Base-by-base conservation (phyloP, 495 filamentous ascomycete species). In the Penicillium riverlandense region DNA sequence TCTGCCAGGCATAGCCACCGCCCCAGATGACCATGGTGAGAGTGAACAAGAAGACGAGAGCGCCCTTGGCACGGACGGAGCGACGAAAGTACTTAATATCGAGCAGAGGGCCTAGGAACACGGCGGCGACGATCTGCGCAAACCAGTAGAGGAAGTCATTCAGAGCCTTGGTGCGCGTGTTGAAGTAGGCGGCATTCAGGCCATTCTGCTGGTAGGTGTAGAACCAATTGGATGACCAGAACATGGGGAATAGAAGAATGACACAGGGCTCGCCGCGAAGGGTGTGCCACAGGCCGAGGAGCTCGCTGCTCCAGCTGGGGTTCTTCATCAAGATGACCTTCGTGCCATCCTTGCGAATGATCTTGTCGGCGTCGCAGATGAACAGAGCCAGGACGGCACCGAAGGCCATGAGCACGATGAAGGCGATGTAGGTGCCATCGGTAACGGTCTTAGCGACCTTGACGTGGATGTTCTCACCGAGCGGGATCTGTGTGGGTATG, bases 281-380 rank as follows among this genome's bases (percentile, higher is more conserved):
- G 14, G 64, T 69, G n/a, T 70, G 58, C 47, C 50, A 65, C 22
- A 74, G 52, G 7, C 71, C 71, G 10, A 64, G 35, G 32, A 74
- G 12, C 57, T 74, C 71, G 37, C 59, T 67, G 40, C 54, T 55
- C 78, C 80, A 85, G 30, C 81, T 82, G 4, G 88, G 88, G 56
- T 88, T 82, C 71, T 90, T 86, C 85, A 88, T 89, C 12, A 89
- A 55, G 51, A 90, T 82, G 51, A 90, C 76, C 36, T 75, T 75
- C 29, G 83, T 84, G 32, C 88, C 88, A 61, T 95, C 90, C 2
- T 72, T 59, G 41, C 90, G 87, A 41, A 87, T 64, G 38, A 96
- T 76, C 38, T 78, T 71, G 43, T 80, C 72, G 37, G 85, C 85
- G 51, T 90, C 61, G 16, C 64, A 67, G 29, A 74, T 54, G 29